A percentile compares a stretch with the other conserved stretches of the same genome.
Conservation (phyloP, 2,329 filamentous ascomycete species). For the Aspergillus vadensis region DNA sequence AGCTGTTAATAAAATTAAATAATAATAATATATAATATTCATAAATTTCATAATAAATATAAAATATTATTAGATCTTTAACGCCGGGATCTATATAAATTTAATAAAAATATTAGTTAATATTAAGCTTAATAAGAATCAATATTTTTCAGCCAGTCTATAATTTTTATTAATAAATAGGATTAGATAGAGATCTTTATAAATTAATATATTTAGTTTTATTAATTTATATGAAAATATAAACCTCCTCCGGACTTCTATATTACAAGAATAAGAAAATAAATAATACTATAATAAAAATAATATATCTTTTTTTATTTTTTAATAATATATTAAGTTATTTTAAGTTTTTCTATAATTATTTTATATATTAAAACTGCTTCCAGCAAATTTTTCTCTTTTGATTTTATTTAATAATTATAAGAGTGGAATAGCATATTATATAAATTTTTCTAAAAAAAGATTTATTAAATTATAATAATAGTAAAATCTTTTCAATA, state of each 20-base stretch:
- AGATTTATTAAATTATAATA: neutral
- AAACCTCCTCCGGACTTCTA: neutral
- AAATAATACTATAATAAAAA: neutral
- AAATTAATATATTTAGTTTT: neutral
- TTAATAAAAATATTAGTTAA: neutral
- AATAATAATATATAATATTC: conserved; percentile 4
- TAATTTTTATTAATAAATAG: neutral
- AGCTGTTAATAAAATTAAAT: too few relatives aligned
- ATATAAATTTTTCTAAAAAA: too few relatives aligned
- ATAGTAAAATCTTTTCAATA: neutral
- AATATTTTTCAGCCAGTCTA: too few relatives aligned
- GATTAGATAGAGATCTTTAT: neutral
- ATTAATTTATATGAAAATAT: neutral
- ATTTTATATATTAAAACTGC: neutral
- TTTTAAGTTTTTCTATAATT: neutral
- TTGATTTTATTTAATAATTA: neutral
- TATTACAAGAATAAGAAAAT: neutral
- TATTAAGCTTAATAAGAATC: neutral
- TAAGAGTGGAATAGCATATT: too few relatives aligned
- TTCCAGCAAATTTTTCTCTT: neutral
- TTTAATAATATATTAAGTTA: neutral
- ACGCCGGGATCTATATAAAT: neutral
- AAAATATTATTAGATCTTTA: neutral
- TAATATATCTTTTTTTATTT: neutral
- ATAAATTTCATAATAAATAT: neutral